A percentile compares a stretch with the other conserved stretches of the same genome.
Conservation (phyloP, 352 stramenopile species). For the Phytophthora hybrid region DNA sequence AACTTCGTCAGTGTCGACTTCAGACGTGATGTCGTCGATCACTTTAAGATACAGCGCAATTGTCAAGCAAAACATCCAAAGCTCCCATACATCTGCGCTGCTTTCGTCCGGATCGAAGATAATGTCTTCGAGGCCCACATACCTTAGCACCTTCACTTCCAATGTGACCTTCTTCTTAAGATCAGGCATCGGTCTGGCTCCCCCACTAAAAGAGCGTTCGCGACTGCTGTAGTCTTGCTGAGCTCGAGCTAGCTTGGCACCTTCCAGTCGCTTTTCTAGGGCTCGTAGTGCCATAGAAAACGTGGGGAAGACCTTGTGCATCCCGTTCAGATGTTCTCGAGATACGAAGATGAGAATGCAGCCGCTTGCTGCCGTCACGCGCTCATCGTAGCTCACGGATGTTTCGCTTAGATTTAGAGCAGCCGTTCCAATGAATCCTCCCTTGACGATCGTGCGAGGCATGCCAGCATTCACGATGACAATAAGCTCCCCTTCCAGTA, state of each 20-base stretch:
- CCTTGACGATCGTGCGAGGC: slow-evolving; percentile 48
- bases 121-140: slow-evolving; percentile 43
- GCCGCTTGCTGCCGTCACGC: slow-evolving; percentile 64
- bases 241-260: slow-evolving; percentile 52
- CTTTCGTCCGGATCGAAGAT: slow-evolving; percentile 55
- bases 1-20: slow-evolving; percentile 9
- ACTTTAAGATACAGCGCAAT: slow-evolving; percentile 49
- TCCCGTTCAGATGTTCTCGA: slow-evolving; percentile 57
- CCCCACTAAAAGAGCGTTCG: slow-evolving; percentile 10
- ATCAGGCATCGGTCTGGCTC: neutral
- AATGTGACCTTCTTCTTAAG: slow-evolving; percentile 34
- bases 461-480: slow-evolving; percentile 47
- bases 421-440: slow-evolving; percentile 62
- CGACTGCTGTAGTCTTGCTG: slow-evolving; percentile 34
- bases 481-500: slow-evolving; percentile 63
- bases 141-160: slow-evolving; percentile 40
- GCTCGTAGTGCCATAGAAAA: slow-evolving; percentile 71
- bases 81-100: slow-evolving; percentile 39
- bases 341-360: slow-evolving; percentile 68
- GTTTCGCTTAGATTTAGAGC: slow-evolving; percentile 59
- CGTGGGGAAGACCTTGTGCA: slow-evolving; percentile 70
- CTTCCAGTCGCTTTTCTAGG: slow-evolving; percentile 59
- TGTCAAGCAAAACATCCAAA: slow-evolving; percentile 39
- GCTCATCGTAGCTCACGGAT: slow-evolving; percentile 64
- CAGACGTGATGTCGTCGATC: slow-evolving; percentile 45